These are phyloP conservation scores for Penicillium frequentans DNA, from an alignment of 2,329 filamentous ascomycete genomes.

Conservation along the genomic window DNA sequence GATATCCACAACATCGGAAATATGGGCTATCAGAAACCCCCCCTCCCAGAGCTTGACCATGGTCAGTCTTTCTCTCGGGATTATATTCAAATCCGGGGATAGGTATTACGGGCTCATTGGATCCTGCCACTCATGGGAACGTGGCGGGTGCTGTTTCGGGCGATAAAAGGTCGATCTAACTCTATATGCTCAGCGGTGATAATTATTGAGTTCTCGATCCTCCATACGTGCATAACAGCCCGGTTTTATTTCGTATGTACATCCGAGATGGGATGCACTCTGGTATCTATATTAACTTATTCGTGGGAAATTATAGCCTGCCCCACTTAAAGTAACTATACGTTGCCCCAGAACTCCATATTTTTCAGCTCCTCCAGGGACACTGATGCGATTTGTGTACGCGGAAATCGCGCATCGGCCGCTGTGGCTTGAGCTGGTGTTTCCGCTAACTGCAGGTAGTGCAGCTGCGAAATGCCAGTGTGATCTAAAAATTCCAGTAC, in stretches of 20 bases:
- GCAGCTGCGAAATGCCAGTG: constrained; percentile 38
- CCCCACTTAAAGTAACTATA: neutral
- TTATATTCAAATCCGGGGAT: neutral
- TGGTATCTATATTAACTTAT: neutral
- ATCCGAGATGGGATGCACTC: neutral
- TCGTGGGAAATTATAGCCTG: neutral
- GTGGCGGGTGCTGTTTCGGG: neutral
- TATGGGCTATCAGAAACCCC: neutral
- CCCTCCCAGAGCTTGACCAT: neutral
- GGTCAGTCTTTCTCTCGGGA: neutral
- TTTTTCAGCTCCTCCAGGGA: constrained; percentile 36
- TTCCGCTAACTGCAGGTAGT: constrained; percentile 37
- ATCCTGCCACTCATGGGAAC: neutral
- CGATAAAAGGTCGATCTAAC: neutral
- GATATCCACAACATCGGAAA: neutral
- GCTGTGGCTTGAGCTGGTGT: constrained; percentile 7
- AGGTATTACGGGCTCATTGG: neutral
- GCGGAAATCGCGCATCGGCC: constrained; percentile 39
- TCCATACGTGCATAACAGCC: neutral
- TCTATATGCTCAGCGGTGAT: neutral
- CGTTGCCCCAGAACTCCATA: constrained; percentile 32
- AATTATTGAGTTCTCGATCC: neutral
- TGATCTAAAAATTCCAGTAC: constrained; percentile 69
- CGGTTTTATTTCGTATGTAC: constrained; percentile 1
- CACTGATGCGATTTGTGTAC: constrained; percentile 32